phyloP scores from a whole-genome alignment of 495 filamentous ascomycete genomes.

The Pyronema domesticum region DNA sequence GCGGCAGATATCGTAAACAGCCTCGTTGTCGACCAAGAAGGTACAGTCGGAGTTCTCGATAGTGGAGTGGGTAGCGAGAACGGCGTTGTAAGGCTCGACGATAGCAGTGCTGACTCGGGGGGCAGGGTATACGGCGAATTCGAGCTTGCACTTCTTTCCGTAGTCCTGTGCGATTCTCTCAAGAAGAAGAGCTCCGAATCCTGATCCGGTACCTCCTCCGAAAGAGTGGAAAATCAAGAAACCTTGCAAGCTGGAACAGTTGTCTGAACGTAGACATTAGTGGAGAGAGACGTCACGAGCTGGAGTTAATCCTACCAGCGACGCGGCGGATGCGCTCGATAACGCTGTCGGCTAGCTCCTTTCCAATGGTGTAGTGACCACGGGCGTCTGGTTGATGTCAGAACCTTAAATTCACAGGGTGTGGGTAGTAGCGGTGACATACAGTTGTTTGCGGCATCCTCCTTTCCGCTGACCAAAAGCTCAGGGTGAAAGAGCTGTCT shows the following conservation, averaged over 20 bases:
- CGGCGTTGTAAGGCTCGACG: conserved; percentile 98
- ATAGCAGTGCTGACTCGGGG: conserved; percentile 93
- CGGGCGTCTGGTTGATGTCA: conserved; percentile 38
- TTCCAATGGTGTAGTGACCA: conserved; percentile 97
- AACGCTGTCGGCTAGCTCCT: conserved; percentile 95
- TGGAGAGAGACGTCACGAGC: background rate
- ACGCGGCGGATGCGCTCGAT: conserved; percentile 90
- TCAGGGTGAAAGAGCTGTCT: conserved; percentile 82
- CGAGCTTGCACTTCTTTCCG: conserved; percentile 98
- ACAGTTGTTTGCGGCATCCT: conserved; percentile 86
- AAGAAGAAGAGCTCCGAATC: conserved; percentile 93
- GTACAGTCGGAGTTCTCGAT: conserved; percentile 98
- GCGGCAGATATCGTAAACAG: conserved; percentile 98
- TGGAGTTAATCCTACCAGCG: conserved; percentile 29
- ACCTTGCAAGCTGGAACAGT: conserved; percentile 91
- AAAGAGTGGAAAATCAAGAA: conserved; percentile 99
- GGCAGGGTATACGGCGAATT: conserved; percentile 97
- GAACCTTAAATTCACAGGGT: background rate
- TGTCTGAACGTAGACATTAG: conserved; percentile 34
- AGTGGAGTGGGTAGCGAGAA: conserved; percentile 95
- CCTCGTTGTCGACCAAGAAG: conserved; percentile 99
- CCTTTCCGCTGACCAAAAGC: conserved; percentile 73
- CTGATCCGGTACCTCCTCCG: conserved; percentile 94
- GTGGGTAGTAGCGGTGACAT: background rate
- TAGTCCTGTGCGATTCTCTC: conserved; percentile 96